Conservation (phyloP, 2,329 filamentous ascomycete genomes). For the Westerdykella sp. region DNA sequence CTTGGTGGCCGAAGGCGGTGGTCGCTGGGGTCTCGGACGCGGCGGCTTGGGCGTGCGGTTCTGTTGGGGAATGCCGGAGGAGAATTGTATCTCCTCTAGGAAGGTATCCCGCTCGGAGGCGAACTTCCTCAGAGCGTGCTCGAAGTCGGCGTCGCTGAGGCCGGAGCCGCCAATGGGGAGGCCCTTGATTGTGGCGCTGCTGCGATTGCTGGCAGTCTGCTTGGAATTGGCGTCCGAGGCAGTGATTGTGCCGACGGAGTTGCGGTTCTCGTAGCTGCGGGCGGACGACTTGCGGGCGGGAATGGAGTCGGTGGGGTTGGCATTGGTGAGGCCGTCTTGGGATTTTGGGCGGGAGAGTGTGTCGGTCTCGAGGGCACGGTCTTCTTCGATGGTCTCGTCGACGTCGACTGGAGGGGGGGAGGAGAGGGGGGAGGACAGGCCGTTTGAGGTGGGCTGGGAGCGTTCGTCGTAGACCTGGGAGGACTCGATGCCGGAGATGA, state of each 20-base stretch:
- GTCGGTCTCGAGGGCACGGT: slow-evolving; percentile 51
- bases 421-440: slow-evolving; percentile 23
- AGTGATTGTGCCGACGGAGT: slow-evolving; percentile 48
- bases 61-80: slow-evolving; percentile 60
- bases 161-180: slow-evolving; percentile 37
- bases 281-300: slow-evolving; percentile 27
- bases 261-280: slow-evolving; percentile 43
- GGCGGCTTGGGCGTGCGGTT: slow-evolving; percentile 52
- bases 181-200: slow-evolving; percentile 57
- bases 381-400: slow-evolving; percentile 57
- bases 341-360: slow-evolving; percentile 37
- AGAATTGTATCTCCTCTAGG: slow-evolving; percentile 84
- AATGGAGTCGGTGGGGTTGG: slow-evolving; percentile 33
- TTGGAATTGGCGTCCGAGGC: slow-evolving; percentile 37
- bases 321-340: slow-evolving; percentile 39
- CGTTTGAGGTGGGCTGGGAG: slow-evolving; percentile 23
- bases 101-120: slow-evolving; percentile 92
- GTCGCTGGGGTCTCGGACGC: slow-evolving; percentile 73
- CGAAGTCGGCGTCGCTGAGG: slow-evolving; percentile 78
- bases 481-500: slow-evolving; percentile 53
- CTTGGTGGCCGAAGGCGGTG: slow-evolving; percentile 42
- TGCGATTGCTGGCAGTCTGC: slow-evolving; percentile 55
- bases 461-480: slow-evolving; percentile 47
- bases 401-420: slow-evolving; percentile 30
- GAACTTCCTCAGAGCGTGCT: slow-evolving; percentile 88